phyloP scores from a whole-genome alignment of 805 yeast genomes.

The Ogataea neopini region DNA sequence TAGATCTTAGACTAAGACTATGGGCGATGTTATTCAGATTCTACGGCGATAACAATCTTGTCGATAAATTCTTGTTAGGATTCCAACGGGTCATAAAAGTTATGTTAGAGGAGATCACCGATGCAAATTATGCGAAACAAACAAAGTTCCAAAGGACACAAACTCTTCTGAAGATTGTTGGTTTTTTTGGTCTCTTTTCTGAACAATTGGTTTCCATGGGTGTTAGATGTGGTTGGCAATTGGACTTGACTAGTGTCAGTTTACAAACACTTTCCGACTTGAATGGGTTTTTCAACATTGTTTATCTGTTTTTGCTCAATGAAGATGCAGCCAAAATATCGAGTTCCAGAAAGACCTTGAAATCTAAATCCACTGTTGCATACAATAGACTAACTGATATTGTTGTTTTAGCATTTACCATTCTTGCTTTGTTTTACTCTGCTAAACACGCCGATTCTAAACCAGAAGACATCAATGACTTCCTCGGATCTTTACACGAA shows the following conservation, averaged over 20 bases:
- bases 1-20: slow-evolving; percentile 65
- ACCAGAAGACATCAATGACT: slow-evolving; percentile 39
- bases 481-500: slow-evolving; percentile 65
- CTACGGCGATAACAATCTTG: slow-evolving; percentile 39
- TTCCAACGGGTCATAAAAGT: slow-evolving; percentile 52
- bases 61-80: slow-evolving; percentile 45
- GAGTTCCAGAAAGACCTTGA: slow-evolving; percentile 41
- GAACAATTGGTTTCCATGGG: slow-evolving; percentile 36
- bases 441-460: slow-evolving; percentile 12
- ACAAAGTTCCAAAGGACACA: slow-evolving; percentile 39
- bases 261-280: slow-evolving; percentile 24
- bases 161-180: slow-evolving; percentile 49
- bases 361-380: slow-evolving; percentile 43
- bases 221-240: slow-evolving; percentile 37
- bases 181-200: slow-evolving; percentile 54
- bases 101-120: slow-evolving; percentile 40
- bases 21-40: slow-evolving; percentile 73
- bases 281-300: slow-evolving; percentile 39
- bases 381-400: slow-evolving; percentile 48
- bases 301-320: slow-evolving; percentile 51
- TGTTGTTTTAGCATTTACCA: slow-evolving; percentile 39
- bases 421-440: slow-evolving; percentile 42
- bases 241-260: slow-evolving; percentile 9
- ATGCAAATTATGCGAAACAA: slow-evolving; percentile 24
- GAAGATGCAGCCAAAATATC: slow-evolving; percentile 50